Conservation (phyloP, 1,284 basidiomycete species). For the Sphagnurus paluster region DNA sequence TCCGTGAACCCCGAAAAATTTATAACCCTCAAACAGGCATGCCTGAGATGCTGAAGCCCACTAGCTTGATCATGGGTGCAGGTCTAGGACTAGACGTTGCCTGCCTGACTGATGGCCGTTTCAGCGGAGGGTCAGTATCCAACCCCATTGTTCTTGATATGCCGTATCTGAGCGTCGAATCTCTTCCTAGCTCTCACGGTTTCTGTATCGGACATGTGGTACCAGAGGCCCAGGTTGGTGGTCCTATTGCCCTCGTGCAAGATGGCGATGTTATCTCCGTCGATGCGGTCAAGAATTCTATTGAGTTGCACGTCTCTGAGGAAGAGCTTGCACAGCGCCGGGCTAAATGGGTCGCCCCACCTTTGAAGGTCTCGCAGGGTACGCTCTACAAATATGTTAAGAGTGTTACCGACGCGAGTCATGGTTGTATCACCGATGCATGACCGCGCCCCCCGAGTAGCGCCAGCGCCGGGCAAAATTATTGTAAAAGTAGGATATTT, state of each 20-base stretch:
- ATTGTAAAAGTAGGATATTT: slow-evolving; percentile 11
- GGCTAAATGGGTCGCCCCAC: slow-evolving; percentile 74
- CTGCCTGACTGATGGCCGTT: slow-evolving; percentile 91
- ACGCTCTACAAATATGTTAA: slow-evolving; percentile 89
- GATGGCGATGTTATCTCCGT: slow-evolving; percentile 88
- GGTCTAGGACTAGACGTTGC: slow-evolving; percentile 91
- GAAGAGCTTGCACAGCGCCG: slow-evolving; percentile 73
- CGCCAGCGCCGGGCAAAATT: not conserved
- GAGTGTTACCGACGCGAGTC: slow-evolving; percentile 83
- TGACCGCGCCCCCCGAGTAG: slow-evolving; percentile 27
- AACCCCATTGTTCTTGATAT: slow-evolving; percentile 15
- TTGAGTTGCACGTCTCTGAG: slow-evolving; percentile 70
- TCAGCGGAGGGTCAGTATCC: slow-evolving; percentile 81
- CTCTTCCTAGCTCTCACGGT: slow-evolving; percentile 67
- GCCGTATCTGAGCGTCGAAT: slow-evolving; percentile 10
- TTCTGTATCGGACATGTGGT: slow-evolving; percentile 94
- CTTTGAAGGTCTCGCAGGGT: slow-evolving; percentile 83
- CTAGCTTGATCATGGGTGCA: slow-evolving; percentile 89
- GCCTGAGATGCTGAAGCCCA: slow-evolving; percentile 95
- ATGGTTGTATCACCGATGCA: slow-evolving; percentile 86
- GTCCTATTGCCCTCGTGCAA: slow-evolving; percentile 86
- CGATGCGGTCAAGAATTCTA: slow-evolving; percentile 82
- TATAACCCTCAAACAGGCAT: slow-evolving; percentile 56
- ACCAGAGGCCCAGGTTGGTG: slow-evolving; percentile 87
- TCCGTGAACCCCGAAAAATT: not conserved